These are phyloP conservation scores for Pythium brachiatum DNA, from an alignment of 352 stramenopile species.

Conservation along the genomic window DNA sequence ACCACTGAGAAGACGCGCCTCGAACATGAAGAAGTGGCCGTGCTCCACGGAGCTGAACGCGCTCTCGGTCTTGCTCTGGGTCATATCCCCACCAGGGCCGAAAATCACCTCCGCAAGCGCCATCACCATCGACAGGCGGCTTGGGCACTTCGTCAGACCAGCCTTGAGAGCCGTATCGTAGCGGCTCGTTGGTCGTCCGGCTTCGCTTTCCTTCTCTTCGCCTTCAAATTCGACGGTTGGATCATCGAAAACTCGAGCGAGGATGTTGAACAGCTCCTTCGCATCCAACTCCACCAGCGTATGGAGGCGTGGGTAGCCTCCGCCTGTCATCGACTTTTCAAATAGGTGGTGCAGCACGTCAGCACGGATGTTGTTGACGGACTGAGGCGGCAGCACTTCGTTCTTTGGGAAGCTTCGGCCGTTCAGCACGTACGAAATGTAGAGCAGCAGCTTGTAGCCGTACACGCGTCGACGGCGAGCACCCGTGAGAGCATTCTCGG, in stretches of 20 bases:
- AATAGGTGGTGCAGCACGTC: constrained; percentile 88
- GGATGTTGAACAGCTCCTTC: constrained; percentile 79
- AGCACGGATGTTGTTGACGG: constrained; percentile 66
- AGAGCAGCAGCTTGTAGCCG: constrained; percentile 87
- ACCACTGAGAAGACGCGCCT: constrained; percentile 80
- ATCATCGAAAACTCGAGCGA: constrained; percentile 78
- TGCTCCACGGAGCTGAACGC: constrained; percentile 80
- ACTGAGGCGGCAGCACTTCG: constrained; percentile 55
- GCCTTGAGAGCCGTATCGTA: constrained; percentile 79
- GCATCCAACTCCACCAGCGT: constrained; percentile 76
- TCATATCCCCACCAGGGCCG: constrained; percentile 36
- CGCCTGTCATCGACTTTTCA: constrained; percentile 42
- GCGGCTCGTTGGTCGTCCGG: constrained; percentile 49
- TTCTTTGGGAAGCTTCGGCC: constrained; percentile 89
- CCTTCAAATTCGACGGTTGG: constrained; percentile 85
- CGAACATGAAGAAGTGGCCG: constrained; percentile 90
- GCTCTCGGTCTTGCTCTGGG: constrained; percentile 25
- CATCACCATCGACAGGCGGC: constrained; percentile 79
- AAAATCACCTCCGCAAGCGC: constrained; percentile 83
- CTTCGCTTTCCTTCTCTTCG: constrained; percentile 51
- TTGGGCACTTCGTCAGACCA: constrained; percentile 72
- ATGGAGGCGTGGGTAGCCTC: constrained; percentile 68
- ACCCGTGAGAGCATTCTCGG: constrained; percentile 48
- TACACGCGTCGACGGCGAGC: constrained; percentile 64
- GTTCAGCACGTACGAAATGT: constrained; percentile 91